phyloP scores from a whole-genome alignment of 2,329 filamentous ascomycete species.

The Bipolaris victoriae region DNA sequence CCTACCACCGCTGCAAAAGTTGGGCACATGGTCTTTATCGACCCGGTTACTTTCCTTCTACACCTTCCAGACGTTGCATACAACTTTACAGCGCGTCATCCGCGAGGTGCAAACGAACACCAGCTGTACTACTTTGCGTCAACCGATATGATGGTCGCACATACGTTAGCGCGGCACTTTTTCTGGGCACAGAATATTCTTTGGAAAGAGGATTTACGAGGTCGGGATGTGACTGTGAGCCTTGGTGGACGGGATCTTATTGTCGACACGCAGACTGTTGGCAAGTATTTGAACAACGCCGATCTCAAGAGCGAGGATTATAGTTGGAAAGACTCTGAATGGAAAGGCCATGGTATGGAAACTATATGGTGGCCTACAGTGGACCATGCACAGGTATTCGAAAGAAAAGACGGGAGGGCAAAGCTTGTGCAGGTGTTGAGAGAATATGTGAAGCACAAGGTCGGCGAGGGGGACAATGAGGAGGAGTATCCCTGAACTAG shows the following conservation, averaged over 20 bases:
- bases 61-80: constrained; percentile 74
- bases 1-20: constrained; percentile 54
- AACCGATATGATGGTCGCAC: constrained; percentile 69
- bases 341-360: constrained; percentile 57
- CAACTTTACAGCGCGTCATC: constrained; percentile 62
- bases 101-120: constrained; percentile 66
- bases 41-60: constrained; percentile 71
- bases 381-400: constrained; percentile 66
- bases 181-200: constrained; percentile 75
- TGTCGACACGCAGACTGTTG: constrained; percentile 65
- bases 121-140: constrained; percentile 74
- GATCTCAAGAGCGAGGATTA: constrained; percentile 38
- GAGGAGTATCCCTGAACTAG: constrained; percentile 4
- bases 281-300: constrained; percentile 60
- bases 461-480: constrained; percentile 16
- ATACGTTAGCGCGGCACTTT: constrained; percentile 69
- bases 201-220: constrained; percentile 69
- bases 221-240: constrained; percentile 60
- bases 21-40: constrained; percentile 59
- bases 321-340: constrained; percentile 44
- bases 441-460: constrained; percentile 28
- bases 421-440: constrained; percentile 36
- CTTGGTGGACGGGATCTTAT: constrained; percentile 69
- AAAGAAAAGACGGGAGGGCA: constrained; percentile 31
- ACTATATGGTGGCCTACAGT: constrained; percentile 66